These are phyloP conservation scores for Aspergillus cristatus DNA, from an alignment of 495 filamentous ascomycete species.

Conservation along the genomic window DNA sequence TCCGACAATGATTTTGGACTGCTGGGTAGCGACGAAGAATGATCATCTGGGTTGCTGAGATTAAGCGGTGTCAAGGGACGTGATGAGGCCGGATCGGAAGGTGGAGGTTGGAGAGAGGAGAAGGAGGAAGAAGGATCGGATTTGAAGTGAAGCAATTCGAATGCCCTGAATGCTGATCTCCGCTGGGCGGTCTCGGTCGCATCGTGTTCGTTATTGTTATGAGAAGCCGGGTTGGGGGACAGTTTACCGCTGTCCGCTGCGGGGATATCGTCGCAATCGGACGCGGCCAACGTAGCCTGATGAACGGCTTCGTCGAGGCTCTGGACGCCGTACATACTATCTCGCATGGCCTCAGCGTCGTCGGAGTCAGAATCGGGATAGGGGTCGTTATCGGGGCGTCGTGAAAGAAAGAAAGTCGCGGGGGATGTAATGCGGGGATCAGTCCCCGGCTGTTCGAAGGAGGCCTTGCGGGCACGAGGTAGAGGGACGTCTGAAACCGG, in stretches of 20 bases:
- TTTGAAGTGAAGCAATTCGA: constrained; percentile 9
- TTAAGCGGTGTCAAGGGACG: constrained; percentile 40
- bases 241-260: constrained; percentile 3
- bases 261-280: constrained; percentile 6
- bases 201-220: constrained; percentile 24
- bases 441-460: constrained; percentile 27
- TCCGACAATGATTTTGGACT: constrained; percentile 44
- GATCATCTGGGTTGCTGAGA: constrained; percentile 29
- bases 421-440: constrained; percentile 33
- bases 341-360: constrained; percentile 12
- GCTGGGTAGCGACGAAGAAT: constrained; percentile 39
- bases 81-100: constrained; percentile 21
- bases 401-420: constrained; percentile 40
- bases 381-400: constrained; percentile 18
- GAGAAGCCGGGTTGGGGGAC: constrained; percentile 6
- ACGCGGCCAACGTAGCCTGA: constrained; percentile 9
- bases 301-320: constrained; percentile 51
- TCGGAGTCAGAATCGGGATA: constrained; percentile 19
- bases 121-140: constrained; percentile 16
- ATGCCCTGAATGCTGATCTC: constrained; percentile 28
- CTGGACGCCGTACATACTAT: constrained; percentile 54
- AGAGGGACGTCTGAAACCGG: constrained; percentile 24
- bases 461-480: constrained; percentile 25
- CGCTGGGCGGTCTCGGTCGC: constrained; percentile 14
- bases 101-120: constrained; percentile 11